Evolutionary conservation across 768 basidiomycete genomes (phyloP).

Genomic region (Daedaleopsis sinensis): DNA sequence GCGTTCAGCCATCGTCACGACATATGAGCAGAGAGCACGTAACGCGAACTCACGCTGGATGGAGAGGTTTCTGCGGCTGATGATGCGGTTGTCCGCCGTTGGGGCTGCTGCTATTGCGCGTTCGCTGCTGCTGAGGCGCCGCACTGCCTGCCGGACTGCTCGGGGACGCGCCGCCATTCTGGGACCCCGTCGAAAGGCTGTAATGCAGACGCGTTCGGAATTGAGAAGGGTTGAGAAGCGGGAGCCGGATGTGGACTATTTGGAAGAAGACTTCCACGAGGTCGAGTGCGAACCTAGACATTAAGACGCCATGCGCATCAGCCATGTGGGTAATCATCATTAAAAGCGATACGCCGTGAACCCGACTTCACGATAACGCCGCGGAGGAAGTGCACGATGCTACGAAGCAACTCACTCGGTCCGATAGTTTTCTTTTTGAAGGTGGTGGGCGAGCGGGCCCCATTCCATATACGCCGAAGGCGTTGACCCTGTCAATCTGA

Average conservation of each 20-base stretch:
- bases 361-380: not conserved
- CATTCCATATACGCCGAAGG: slow-evolving; percentile 57
- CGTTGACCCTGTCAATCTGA: slow-evolving; percentile 32
- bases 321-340: slow-evolving; percentile 14
- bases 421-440: slow-evolving; percentile 74
- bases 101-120: slow-evolving; percentile 19
- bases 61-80: slow-evolving; percentile 23
- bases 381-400: not conserved
- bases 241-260: slow-evolving; percentile 86
- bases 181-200: slow-evolving; percentile 26
- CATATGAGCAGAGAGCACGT: not conserved
- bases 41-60: slow-evolving; percentile 29
- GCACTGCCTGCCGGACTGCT: slow-evolving; percentile 21
- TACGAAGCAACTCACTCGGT: slow-evolving; percentile 68
- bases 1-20: not conserved
- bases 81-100: slow-evolving; percentile 18
- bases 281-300: slow-evolving; percentile 82
- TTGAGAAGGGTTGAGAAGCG: slow-evolving; percentile 81
- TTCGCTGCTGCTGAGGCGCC: slow-evolving; percentile 16
- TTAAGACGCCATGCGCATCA: slow-evolving; percentile 11
- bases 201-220: slow-evolving; percentile 72
- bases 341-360: slow-evolving; percentile 6
- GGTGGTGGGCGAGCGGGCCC: slow-evolving; percentile 73
- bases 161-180: slow-evolving; percentile 24
- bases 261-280: slow-evolving; percentile 96